These are phyloP conservation scores for Pestalotiopsis sp. DNA, from an alignment of 2,329 filamentous ascomycete genomes.

Conservation along the genomic window DNA sequence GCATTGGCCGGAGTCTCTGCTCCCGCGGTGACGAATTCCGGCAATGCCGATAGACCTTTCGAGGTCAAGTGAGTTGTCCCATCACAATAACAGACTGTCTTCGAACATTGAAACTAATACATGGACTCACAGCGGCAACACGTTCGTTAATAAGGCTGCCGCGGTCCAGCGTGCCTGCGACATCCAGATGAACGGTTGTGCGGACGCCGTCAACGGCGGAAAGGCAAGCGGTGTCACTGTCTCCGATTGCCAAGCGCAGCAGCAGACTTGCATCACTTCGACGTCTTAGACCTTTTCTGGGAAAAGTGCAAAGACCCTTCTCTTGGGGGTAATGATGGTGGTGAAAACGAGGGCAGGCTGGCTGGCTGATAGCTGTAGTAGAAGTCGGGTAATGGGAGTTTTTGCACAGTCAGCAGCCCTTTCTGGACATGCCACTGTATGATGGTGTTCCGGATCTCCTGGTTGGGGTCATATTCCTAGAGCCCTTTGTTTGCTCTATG, in stretches of 20 bases:
- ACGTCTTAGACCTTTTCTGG: slow-evolving; percentile 11
- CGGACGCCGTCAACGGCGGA: slow-evolving; percentile 57
- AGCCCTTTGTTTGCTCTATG: not conserved
- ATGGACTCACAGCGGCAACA: slow-evolving; percentile 35
- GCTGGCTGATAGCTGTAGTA: not conserved
- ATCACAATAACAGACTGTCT: not conserved
- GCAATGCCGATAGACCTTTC: slow-evolving; percentile 55
- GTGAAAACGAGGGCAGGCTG: not conserved
- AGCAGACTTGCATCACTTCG: slow-evolving; percentile 20
- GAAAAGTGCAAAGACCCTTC: not conserved
- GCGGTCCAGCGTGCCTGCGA: slow-evolving; percentile 65
- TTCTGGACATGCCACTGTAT: not conserved
- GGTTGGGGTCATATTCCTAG: not conserved
- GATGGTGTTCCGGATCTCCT: not conserved
- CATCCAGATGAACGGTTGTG: slow-evolving; percentile 64
- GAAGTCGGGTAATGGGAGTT: not conserved
- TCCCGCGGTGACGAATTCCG: slow-evolving; percentile 51
- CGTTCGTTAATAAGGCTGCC: slow-evolving; percentile 56
- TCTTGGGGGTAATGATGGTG: not conserved
- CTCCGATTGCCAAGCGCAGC: slow-evolving; percentile 58
- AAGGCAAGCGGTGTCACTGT: slow-evolving; percentile 39
- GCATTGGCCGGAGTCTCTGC: slow-evolving; percentile 55
- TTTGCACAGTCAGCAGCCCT: not conserved
- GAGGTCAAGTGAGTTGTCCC: slow-evolving; percentile 54
- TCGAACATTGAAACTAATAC: not conserved